A percentile compares a stretch with the other conserved stretches of the same genome.
These are phyloP conservation scores for Taiozyma sp. DNA, from an alignment of 1,139 yeast genomes.

Conservation along the genomic window DNA sequence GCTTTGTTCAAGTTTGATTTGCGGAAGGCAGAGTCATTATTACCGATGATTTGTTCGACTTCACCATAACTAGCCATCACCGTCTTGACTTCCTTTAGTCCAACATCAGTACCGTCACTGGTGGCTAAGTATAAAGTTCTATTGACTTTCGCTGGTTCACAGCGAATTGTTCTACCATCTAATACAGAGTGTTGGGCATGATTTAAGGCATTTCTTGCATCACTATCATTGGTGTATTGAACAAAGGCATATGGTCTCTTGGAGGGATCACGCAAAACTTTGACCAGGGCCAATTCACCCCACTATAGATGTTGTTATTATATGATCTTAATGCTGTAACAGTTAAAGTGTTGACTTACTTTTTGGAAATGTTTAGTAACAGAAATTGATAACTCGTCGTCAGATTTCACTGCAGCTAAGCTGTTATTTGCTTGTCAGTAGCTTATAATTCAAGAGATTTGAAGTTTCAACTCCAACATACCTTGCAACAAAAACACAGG, in stretches of 20 bases:
- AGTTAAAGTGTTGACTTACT: constrained; percentile 12
- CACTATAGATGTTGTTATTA: constrained; percentile 37
- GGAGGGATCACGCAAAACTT: constrained; percentile 76
- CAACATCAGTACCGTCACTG: constrained; percentile 25
- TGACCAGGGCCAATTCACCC: constrained; percentile 72
- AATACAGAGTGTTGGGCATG: constrained; percentile 66
- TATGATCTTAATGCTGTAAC: not conserved
- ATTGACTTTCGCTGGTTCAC: constrained; percentile 90
- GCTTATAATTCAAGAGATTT: not conserved
- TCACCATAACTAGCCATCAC: constrained; percentile 59
- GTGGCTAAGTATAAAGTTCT: constrained; percentile 65
- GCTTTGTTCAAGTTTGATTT: constrained; percentile 36
- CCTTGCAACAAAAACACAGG: constrained; percentile 84
- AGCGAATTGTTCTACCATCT: constrained; percentile 74
- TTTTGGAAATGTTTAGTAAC: constrained; percentile 57
- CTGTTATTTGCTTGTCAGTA: constrained; percentile 27
- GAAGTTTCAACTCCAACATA: constrained; percentile 1
- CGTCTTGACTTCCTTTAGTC: constrained; percentile 30
- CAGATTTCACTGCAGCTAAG: constrained; percentile 56
- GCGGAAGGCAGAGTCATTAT: constrained; percentile 33
- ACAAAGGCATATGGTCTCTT: constrained; percentile 94
- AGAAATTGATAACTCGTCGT: constrained; percentile 65
- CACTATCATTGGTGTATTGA: constrained; percentile 69
- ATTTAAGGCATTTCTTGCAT: constrained; percentile 63
- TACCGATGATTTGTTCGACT: constrained; percentile 60